A percentile compares a stretch with the other conserved stretches of the same genome.
These are phyloP conservation scores for Zanthoxylum bungeanum DNA, from an alignment of 345 rosid genomes.

Conservation along the genomic window DNA sequence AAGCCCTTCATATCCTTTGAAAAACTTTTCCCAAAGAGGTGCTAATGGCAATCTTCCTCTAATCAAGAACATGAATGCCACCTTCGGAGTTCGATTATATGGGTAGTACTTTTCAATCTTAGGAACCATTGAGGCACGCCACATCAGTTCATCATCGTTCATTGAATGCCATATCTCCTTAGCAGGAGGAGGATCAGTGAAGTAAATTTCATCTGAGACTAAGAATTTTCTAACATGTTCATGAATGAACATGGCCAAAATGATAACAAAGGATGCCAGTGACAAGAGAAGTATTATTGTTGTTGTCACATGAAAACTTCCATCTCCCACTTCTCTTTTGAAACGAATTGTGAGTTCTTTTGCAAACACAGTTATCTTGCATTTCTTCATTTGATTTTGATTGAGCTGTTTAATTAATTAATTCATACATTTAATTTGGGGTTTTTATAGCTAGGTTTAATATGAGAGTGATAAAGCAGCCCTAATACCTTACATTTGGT, in stretches of 20 bases:
- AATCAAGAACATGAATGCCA: slow-evolving; percentile 31
- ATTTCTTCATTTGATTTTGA: slow-evolving; percentile 1
- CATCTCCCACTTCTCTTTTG: slow-evolving; percentile 12
- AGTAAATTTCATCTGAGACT: slow-evolving; percentile 16
- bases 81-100: slow-evolving; percentile 18
- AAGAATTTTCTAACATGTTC: slow-evolving; percentile 16
- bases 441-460: not conserved
- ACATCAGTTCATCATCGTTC: slow-evolving; percentile 34
- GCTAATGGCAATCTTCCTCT: slow-evolving; percentile 23
- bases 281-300: slow-evolving; percentile 21
- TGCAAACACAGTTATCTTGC: slow-evolving; percentile 9
- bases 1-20: slow-evolving; percentile 20
- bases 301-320: slow-evolving; percentile 8
- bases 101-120: slow-evolving; percentile 12
- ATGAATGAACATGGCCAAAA: slow-evolving; percentile 21
- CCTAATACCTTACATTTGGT: not conserved
- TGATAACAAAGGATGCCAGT: slow-evolving; percentile 15
- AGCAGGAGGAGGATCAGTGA: slow-evolving; percentile 9
- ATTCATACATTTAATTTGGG: not conserved
- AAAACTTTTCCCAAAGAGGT: slow-evolving; percentile 35
- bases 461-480: not conserved
- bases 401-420: not conserved
- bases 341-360: slow-evolving; percentile 19
- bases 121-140: slow-evolving; percentile 26
- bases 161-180: slow-evolving; percentile 25